These are phyloP conservation scores for Carex cristatella DNA, from an alignment of 176 grass and related monocot species.

Conservation along the genomic window DNA sequence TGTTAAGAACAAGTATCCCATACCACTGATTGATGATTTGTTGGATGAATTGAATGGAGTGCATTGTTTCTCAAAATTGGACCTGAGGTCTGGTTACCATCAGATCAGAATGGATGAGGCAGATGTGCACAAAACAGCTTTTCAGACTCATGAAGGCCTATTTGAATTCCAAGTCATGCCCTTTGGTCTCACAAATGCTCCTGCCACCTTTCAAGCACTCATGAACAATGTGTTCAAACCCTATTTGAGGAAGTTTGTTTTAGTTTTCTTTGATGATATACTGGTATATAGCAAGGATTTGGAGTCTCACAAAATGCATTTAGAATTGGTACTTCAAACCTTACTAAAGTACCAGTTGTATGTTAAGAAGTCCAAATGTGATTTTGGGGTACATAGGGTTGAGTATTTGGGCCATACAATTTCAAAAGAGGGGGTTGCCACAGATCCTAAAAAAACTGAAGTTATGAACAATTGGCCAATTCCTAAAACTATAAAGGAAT, in stretches of 20 bases:
- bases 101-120: no score
- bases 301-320: no score
- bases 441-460: background rate
- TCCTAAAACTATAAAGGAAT: background rate
- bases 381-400: background rate
- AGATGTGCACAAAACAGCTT: no score
- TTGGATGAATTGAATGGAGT: no score
- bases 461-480: background rate
- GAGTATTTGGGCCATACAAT: background rate
- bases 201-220: no score
- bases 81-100: no score
- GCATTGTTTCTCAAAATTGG: no score
- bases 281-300: background rate
- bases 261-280: conserved; percentile 21
- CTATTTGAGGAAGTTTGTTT: background rate
- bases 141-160: no score
- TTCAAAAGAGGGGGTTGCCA: background rate
- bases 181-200: no score
- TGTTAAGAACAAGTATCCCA: no score
- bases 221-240: background rate
- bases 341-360: accelerated
- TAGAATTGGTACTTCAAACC: background rate
- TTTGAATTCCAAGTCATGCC: no score
- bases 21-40: no score
- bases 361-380: background rate